Base-by-base conservation (phyloP, 495 filamentous ascomycete genomes). In the Penicillium antarcticum region DNA sequence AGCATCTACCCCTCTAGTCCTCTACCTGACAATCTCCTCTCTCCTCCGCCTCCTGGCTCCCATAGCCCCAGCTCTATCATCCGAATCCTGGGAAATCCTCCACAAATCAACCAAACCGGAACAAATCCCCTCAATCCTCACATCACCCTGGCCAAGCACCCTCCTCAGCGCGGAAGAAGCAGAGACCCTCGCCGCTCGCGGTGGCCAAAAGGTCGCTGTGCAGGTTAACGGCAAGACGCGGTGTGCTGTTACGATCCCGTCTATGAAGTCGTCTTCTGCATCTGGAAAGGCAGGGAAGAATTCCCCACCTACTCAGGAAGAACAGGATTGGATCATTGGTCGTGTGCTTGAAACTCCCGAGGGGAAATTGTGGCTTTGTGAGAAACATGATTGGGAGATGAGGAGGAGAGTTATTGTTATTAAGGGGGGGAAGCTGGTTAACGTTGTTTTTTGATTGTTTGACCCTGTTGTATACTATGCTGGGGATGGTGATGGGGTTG, bases 141-240 rank as follows among this genome's bases (percentile, higher is more conserved):
- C 66, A 8, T 62, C 70, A 2, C 60, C 71, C 17, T 87, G 82
- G 68, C 86, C 87, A 3, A 69, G 57, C 1, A 56, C 70, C 1
- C 67, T 71, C 16, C 62, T 77, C 24, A 68, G 60, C 5, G 37
- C 60, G 3, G 55, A 68, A n/a, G 64, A 77, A 21, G 81, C 81
- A 35, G 79, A 78, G 4, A 73, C 72, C 4, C 55, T 80, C 39
- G 68, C 66, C 12, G 57, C 67, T 16, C 67, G 69, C 31, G 62
- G 66, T 17, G 70, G 70, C 1, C 74, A 74, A 36, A 67, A 64
- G 0, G 85, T 85, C 50, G 85, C 83, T 13, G 82, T 95, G 14
- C 84, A 88, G 56, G 75, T 95, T 17, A 88, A 94, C 58, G 90
- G 90, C 6, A 90, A 85, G 65, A 53, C 87, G 54, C 79, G 80